These are phyloP conservation scores for Saccharomyces pastorianus DNA, from an alignment of 1,139 yeast species.

Conservation along the genomic window DNA sequence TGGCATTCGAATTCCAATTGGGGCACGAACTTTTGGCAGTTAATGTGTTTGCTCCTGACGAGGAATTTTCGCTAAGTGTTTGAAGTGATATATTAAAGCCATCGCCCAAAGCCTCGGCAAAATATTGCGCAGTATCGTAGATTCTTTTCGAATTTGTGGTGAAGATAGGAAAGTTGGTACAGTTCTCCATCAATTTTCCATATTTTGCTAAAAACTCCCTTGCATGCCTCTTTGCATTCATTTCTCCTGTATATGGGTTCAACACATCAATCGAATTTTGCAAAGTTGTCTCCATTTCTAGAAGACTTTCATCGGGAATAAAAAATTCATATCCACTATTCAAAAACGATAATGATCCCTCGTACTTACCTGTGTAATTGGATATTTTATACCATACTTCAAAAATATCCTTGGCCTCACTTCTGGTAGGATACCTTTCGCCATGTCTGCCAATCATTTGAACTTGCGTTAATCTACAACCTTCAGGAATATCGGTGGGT, in stretches of 20 bases:
- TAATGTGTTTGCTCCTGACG: too few relatives aligned
- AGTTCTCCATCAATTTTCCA: too few relatives aligned
- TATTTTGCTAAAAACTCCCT: conserved; percentile 15
- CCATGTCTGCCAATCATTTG: conserved; percentile 63
- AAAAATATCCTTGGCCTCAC: conserved; percentile 25
- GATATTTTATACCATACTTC: conserved; percentile 21
- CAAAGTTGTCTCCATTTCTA: conserved; percentile 22
- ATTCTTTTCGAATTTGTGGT: conserved; percentile 5
- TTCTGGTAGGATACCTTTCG: conserved; percentile 52
- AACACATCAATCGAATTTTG: conserved; percentile 13
- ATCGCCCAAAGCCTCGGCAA: conserved; percentile 10
- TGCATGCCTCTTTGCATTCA: conserved; percentile 20
- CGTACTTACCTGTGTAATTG: conserved; percentile 19
- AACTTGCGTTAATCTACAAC: conserved; percentile 54
- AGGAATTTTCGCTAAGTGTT: conserved; percentile 30
- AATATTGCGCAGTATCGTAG: conserved; percentile 17
- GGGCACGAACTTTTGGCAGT: too few relatives aligned
- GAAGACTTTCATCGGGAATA: conserved; percentile 20
- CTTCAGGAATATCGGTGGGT: conserved; percentile 18
- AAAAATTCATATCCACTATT: conserved; percentile 32
- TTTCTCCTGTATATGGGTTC: conserved; percentile 17
- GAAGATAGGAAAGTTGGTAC: too few relatives aligned
- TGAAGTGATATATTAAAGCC: conserved; percentile 11
- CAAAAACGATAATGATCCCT: conserved; percentile 35
- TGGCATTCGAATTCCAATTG: too few relatives aligned